Percentiles rank a stretch among this genome's conserved stretches.
Evolutionary conservation across 2,329 filamentous ascomycete genomes (phyloP).

Genomic region (Penicillium sp.): DNA sequence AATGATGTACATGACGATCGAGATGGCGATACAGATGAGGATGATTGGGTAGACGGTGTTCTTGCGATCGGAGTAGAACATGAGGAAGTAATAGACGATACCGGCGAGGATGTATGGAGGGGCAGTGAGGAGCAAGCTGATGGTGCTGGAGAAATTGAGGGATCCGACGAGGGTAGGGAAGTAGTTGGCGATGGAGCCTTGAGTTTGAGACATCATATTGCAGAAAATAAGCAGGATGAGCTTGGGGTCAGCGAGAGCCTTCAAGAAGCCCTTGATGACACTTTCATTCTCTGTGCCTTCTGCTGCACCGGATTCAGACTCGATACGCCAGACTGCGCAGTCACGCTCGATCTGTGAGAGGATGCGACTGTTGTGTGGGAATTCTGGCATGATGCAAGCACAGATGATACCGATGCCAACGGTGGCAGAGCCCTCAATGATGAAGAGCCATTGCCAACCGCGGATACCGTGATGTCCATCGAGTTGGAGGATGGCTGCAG

Average conservation of each 20-base stretch:
- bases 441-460: conserved; percentile 33
- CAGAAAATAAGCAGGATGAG: conserved; percentile 41
- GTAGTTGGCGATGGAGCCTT: conserved; percentile 34
- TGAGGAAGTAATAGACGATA: conserved; percentile 37
- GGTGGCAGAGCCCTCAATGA: conserved; percentile 30
- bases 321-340: conserved; percentile 28
- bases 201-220: conserved; percentile 43
- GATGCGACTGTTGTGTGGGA: conserved; percentile 43
- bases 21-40: conserved; percentile 35
- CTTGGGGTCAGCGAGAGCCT: conserved; percentile 40
- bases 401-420: conserved; percentile 33
- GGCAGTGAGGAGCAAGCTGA: conserved; percentile 49
- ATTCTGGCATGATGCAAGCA: conserved; percentile 41
- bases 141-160: conserved; percentile 31
- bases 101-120: conserved; percentile 50
- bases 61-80: conserved; percentile 41
- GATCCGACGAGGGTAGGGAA: conserved; percentile 28
- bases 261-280: conserved; percentile 21
- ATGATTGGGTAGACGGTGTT: conserved; percentile 40
- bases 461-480: conserved; percentile 22
- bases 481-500: conserved; percentile 27
- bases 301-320: conserved; percentile 41
- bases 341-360: conserved; percentile 22
- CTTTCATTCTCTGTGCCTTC: conserved; percentile 39
- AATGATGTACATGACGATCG: conserved; percentile 42